These are phyloP conservation scores for Calcarisporium arbuscula DNA, from an alignment of 2,329 filamentous ascomycete species.

Conservation along the genomic window DNA sequence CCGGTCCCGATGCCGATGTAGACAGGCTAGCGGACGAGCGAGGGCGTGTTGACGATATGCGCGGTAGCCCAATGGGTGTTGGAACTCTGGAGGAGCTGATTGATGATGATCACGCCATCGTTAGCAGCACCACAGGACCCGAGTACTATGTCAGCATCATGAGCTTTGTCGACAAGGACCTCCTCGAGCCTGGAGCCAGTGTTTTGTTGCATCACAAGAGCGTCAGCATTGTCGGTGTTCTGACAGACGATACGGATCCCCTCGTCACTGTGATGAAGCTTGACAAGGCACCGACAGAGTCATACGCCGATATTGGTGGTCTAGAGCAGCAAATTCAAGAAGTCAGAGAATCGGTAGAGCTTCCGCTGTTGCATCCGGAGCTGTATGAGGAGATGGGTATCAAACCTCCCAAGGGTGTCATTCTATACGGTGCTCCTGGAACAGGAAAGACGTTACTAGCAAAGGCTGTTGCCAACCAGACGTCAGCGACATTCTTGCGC, in stretches of 20 bases:
- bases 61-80: slow-evolving; percentile 96
- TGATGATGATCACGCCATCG: slow-evolving; percentile 97
- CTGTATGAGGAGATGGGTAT: slow-evolving; percentile 99
- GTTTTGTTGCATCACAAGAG: slow-evolving; percentile 96
- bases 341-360: slow-evolving; percentile 92
- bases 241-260: slow-evolving; percentile 94
- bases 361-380: slow-evolving; percentile 91
- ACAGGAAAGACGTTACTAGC: slow-evolving; percentile 95
- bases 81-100: slow-evolving; percentile 98
- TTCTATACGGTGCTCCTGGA: slow-evolving; percentile 93
- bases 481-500: slow-evolving; percentile 95
- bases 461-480: slow-evolving; percentile 97
- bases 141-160: slow-evolving; percentile 99
- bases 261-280: slow-evolving; percentile 98
- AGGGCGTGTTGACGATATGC: slow-evolving; percentile 94
- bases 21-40: slow-evolving; percentile 94
- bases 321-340: slow-evolving; percentile 94
- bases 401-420: slow-evolving; percentile 98
- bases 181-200: slow-evolving; percentile 91
- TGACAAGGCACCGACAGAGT: slow-evolving; percentile 96
- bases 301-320: slow-evolving; percentile 97
- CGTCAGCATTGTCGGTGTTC: slow-evolving; percentile 92
- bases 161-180: slow-evolving; percentile 99
- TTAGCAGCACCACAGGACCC: slow-evolving; percentile 92
- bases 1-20: slow-evolving; percentile 63